Evolutionary conservation across 2,329 filamentous ascomycete genomes (phyloP), one percentile per base, ranked within the genome.

Genomic region (Phialocephala subalpina): DNA sequence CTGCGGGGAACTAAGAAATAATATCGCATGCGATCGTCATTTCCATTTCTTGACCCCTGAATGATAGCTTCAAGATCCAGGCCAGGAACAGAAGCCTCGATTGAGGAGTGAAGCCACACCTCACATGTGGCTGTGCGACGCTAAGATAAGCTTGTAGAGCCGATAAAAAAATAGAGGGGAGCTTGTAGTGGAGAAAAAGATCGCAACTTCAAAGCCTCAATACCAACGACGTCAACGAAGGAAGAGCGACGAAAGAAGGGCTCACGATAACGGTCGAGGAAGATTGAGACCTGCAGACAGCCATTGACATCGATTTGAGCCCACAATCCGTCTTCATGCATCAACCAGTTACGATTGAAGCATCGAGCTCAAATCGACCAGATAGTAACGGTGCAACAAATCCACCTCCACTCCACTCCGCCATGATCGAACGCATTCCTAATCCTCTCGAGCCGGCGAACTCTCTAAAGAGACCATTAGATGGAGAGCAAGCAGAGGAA

Each of bases 101-200:
- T 42, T 12, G 40, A 9, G 33, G 33, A 33, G 18, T 29, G 33
- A 38, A 66, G 58, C 45, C 52, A 58, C 52, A 49, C 47, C n/a
- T 33, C 33, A 53, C 47, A 27, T 38, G 60, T 57, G 57, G 62
- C 67, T 65, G 35, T 11, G 27, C 22, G 22, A 36, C 70, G 69
- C 71, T 74, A 73, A 74, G 73, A 74, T 74, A 74, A 72, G 65
- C 49, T 60, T 42, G n/a, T n/a, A 27, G 59, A 58, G 57, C 14
- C 6, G 16, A 42, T n/a, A 64, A 69, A 68, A 64, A 66, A 66
- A 68, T 38, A 42, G 67, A 69, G 68, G 68, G 63, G 59, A 42
- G 42, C 58, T 65, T 27, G 22, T 56, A 12, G 45, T 7, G 20
- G 45, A 25, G 20, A 49, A 49, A 8, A 49, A 25, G 5, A 42